A percentile compares a stretch with the other conserved stretches of the same genome.
These are phyloP conservation scores for Lyophyllum shimeji DNA, from an alignment of 768 basidiomycete genomes.

Conservation along the genomic window DNA sequence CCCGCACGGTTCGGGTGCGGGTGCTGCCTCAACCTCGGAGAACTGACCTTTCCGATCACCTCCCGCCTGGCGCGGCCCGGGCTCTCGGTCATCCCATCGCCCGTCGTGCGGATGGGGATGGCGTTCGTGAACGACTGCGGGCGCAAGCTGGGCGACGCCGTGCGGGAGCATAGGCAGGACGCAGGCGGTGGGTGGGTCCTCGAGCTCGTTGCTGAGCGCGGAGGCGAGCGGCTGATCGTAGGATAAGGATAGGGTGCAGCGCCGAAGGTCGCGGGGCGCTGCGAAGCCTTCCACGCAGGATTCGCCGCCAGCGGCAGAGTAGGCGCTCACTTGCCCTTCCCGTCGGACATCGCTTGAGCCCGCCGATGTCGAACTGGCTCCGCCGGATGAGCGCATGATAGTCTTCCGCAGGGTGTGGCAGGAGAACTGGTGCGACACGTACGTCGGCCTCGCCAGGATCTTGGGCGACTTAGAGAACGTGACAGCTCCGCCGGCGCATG, in stretches of 20 bases:
- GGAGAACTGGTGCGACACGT: constrained; percentile 82
- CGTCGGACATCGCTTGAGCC: constrained; percentile 62
- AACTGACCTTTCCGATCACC: constrained; percentile 53
- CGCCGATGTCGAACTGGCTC: constrained; percentile 57
- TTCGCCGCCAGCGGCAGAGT: constrained; percentile 35
- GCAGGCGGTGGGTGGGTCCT: constrained; percentile 39
- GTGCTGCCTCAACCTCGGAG: constrained; percentile 38
- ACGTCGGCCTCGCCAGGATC: constrained; percentile 72
- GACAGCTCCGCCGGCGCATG: constrained; percentile 80
- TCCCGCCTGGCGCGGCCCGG: constrained; percentile 58
- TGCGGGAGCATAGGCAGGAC: constrained; percentile 84
- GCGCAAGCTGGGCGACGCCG: constrained; percentile 41
- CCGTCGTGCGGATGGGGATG: constrained; percentile 58
- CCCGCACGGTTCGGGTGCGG: constrained; percentile 23
- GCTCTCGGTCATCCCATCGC: constrained; percentile 59
- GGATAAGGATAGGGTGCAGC: constrained; percentile 44
- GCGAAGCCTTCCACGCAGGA: constrained; percentile 56
- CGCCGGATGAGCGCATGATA: constrained; percentile 77
- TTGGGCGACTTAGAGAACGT: constrained; percentile 59
- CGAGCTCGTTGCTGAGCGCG: constrained; percentile 66
- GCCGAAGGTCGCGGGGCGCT: constrained; percentile 38
- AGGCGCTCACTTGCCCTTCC: constrained; percentile 67
- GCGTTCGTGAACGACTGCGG: constrained; percentile 35
- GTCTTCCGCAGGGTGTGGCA: constrained; percentile 77
- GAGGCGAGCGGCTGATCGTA: constrained; percentile 80